Evolutionary conservation across 2,329 filamentous ascomycete species (phyloP), one percentile per base, ranked within the genome.

Genomic region (Monosporascus sp.): DNA sequence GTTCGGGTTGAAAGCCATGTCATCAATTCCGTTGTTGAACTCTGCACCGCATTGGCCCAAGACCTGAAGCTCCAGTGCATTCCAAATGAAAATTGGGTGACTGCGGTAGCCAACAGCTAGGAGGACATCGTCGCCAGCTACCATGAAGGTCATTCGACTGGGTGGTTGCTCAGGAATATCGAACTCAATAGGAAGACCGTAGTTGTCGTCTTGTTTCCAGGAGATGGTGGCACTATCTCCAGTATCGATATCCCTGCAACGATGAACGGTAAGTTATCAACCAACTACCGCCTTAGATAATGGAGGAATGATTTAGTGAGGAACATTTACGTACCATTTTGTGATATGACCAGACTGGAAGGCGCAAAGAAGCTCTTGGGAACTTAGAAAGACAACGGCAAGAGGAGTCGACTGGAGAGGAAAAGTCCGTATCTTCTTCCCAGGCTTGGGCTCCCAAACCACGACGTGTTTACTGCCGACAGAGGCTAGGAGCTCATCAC

Each of bases 1-100:
- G 52, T 66, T 65, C 9, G 62, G 62, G 45, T 64, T 66, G 53
- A 70, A 68, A 5, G 47, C 52, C 56, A 68, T 62, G 40, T 52
- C 56, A 34, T 63, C 50, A 48, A 69, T 55, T 7, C 62, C 61
- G 49, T 63, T 63, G 48, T 58, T 60, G 24, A 51, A 48, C 6
- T 46, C 40, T 8, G 55, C 49, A 9, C 46, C 19, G 31, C 61
- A 65, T 40, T 49, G 20, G 1, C 63, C 63, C 24, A 22, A 64
- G 26, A 56, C 38, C 45, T 56, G 44, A 44, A 54, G 45, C 37
- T 58, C 53, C 52, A 59, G 54, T 17, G 55, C 49, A 49, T 61
- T 59, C 63, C 59, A 67, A 34, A 70, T 52, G 2, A 60, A 17
- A 6, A 64, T 45, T 17, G 64, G 62, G 16, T 59, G 52, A n/a